Conservation (phyloP, 164 flowering plant genomes). For the Piper longum region DNA sequence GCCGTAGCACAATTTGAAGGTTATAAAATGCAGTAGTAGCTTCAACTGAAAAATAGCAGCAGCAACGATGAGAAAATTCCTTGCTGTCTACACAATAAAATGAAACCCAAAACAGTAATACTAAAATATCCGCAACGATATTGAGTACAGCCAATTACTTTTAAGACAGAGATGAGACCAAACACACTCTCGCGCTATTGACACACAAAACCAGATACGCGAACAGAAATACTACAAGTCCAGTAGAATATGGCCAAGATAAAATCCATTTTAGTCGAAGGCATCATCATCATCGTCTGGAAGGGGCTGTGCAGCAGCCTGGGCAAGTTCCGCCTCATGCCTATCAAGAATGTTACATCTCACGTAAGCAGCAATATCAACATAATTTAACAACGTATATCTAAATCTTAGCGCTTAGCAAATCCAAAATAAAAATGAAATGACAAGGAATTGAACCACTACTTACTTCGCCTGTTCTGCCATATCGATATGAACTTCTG, state of each 20-base stretch:
- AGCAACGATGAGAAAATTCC: too few relatives aligned
- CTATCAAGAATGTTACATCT: conserved; percentile 7
- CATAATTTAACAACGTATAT: not conserved
- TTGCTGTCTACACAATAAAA: too few relatives aligned
- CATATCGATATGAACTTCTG: conserved; percentile 52
- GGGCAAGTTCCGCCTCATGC: conserved; percentile 32
- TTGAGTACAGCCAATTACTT: too few relatives aligned
- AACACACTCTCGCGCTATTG: too few relatives aligned
- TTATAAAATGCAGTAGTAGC: too few relatives aligned
- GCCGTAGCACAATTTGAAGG: too few relatives aligned
- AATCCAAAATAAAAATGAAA: not conserved
- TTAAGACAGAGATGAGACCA: too few relatives aligned
- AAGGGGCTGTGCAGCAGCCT: conserved; percentile 38
- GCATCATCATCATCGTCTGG: conserved; percentile 51
- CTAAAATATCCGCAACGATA: too few relatives aligned
- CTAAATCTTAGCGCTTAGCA: not conserved
- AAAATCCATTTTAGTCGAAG: conserved; percentile 12
- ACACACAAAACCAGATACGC: too few relatives aligned
- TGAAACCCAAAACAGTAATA: too few relatives aligned
- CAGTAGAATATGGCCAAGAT: not conserved
- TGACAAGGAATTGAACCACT: not conserved
- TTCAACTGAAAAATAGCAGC: too few relatives aligned
- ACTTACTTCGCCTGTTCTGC: conserved; percentile 39
- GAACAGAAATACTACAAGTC: too few relatives aligned
- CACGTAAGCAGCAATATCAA: not conserved